Evolutionary conservation across 192 early-diverging fungal species (phyloP).

Genomic region (Glomus cerebriforme): DNA sequence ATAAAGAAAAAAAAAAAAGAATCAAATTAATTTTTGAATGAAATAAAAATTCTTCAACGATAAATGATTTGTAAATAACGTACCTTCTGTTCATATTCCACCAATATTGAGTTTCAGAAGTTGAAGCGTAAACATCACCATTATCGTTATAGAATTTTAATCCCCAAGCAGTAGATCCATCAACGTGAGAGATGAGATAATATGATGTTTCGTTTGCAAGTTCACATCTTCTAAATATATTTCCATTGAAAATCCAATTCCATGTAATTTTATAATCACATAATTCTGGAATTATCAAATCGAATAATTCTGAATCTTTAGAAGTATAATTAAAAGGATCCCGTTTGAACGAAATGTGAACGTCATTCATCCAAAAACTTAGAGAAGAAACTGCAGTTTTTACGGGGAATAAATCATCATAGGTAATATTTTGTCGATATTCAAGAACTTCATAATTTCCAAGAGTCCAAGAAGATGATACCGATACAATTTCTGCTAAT

Average conservation of each 20-base stretch:
- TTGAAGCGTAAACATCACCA: not conserved
- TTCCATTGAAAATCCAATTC: not conserved
- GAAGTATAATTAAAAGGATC: not conserved
- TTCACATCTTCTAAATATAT: not conserved
- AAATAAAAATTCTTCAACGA: not conserved
- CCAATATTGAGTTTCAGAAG: not conserved
- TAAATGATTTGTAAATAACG: not conserved
- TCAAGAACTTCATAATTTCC: not conserved
- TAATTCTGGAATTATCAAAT: not conserved
- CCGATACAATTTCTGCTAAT: not conserved
- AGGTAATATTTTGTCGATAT: not conserved
- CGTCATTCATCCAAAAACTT: not conserved
- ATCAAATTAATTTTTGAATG: too few relatives aligned
- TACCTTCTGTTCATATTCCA: not conserved
- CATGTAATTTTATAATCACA: not conserved
- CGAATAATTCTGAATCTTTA: not conserved
- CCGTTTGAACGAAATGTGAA: not conserved
- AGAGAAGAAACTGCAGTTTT: not conserved
- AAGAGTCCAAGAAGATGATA: not conserved
- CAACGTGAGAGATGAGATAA: not conserved
- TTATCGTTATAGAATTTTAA: not conserved
- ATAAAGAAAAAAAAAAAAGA: too few relatives aligned
- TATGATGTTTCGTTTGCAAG: not conserved
- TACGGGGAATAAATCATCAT: not conserved
- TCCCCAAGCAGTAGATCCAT: not conserved